A percentile compares a stretch with the other conserved stretches of the same genome.
Conservation (phyloP, 2,329 filamentous ascomycete species). For the Raffaelea ambrosiae region DNA sequence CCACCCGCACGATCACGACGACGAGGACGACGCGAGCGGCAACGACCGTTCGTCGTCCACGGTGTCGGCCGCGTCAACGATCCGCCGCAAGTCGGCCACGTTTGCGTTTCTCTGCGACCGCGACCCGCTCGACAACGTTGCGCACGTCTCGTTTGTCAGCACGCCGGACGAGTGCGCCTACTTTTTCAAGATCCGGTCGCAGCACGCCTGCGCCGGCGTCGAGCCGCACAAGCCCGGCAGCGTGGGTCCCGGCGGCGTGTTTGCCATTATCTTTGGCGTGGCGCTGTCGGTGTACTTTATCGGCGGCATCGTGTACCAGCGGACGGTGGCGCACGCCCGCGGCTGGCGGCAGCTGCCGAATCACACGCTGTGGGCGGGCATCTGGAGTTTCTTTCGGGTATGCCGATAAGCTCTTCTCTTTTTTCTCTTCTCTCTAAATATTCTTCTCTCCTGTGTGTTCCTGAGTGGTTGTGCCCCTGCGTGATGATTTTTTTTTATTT, state of each 20-base stretch:
- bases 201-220: slow-evolving; percentile 64
- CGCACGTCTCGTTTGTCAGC: slow-evolving; percentile 75
- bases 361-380: slow-evolving; percentile 84
- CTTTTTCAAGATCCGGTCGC: slow-evolving; percentile 86
- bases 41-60: slow-evolving; percentile 15
- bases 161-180: slow-evolving; percentile 89
- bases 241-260: slow-evolving; percentile 65
- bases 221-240: slow-evolving; percentile 65
- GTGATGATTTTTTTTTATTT: no score
- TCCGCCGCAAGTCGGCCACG: slow-evolving; percentile 65
- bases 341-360: slow-evolving; percentile 96
- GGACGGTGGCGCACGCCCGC: slow-evolving; percentile 85
- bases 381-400: slow-evolving; percentile 78
- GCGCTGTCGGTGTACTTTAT: slow-evolving; percentile 82
- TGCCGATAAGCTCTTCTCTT: background rate
- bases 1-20: slow-evolving; percentile 7
- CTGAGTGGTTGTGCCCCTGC: no score
- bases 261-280: slow-evolving; percentile 72
- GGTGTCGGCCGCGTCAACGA: slow-evolving; percentile 20
- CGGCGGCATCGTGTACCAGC: slow-evolving; percentile 91
- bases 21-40: background rate
- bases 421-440: background rate
- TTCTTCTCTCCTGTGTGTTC: no score
- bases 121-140: slow-evolving; percentile 60
- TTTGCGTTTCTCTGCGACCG: slow-evolving; percentile 91